phyloP scores from a whole-genome alignment of 176 grass and related monocot species.

The Eleusine indica region DNA sequence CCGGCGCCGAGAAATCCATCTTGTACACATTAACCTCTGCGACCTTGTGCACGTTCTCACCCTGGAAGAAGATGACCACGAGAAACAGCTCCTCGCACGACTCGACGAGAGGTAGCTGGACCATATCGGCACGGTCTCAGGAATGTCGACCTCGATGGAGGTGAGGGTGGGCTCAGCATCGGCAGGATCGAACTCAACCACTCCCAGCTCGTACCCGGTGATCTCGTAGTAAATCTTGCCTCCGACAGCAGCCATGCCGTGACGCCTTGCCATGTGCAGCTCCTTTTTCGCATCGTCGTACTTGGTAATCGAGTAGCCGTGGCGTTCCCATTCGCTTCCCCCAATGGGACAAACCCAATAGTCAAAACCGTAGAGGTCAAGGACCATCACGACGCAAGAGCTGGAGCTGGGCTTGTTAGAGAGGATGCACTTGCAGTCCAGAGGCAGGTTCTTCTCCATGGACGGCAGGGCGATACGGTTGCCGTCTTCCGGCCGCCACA shows the following conservation, averaged over 20 bases:
- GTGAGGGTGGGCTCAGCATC: too few relatives aligned
- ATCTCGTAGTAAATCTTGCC: background rate
- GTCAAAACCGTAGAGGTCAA: too few relatives aligned
- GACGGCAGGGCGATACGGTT: background rate
- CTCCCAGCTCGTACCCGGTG: background rate
- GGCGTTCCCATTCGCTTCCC: background rate
- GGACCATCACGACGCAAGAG: too few relatives aligned
- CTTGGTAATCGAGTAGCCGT: too few relatives aligned
- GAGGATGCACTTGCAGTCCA: slow-evolving; percentile 5
- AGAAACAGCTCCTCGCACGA: background rate
- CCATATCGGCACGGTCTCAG: background rate
- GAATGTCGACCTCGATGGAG: background rate
- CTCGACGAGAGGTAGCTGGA: slow-evolving; percentile 2
- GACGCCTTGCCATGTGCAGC: too few relatives aligned
- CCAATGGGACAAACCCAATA: too few relatives aligned
- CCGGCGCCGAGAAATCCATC: slow-evolving; percentile 28
- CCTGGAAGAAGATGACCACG: background rate
- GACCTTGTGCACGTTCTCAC: background rate
- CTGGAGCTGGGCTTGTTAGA: background rate
- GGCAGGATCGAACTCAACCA: background rate
- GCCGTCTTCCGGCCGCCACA: background rate
- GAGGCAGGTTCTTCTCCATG: background rate
- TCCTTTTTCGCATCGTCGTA: too few relatives aligned
- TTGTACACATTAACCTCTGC: background rate
- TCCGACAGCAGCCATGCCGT: too few relatives aligned